Base-by-base conservation (phyloP, 73 alveolate genomes). In the Durusdinium trenchii region DNA sequence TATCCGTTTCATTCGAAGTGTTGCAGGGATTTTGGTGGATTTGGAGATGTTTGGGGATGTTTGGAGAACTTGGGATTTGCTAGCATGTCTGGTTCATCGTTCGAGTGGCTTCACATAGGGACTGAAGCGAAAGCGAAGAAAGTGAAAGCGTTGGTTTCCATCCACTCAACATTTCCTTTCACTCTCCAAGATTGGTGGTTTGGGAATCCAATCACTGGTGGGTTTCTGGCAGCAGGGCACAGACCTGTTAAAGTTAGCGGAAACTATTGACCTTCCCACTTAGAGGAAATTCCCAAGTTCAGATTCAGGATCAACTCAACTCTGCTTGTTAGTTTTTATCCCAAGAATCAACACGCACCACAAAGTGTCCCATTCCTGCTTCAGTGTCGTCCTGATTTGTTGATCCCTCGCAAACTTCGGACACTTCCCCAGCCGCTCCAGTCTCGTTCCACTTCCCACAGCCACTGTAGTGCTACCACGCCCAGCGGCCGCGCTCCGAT, bases 401-500 rank as follows among this genome's bases (percentile, higher is more conserved):
- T 23, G 38, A 26, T 23, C 76, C 76, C 76, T 6, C 40, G 6
- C 18, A 26, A 35, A 30, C 28, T 30, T 38, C 7, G 1, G 28
- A 2, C 45, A 18, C 46, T 64, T 64, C 6, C 6, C 79, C 79
- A 64, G 32, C 76, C 18, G 6, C 16, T 10, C n/a, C n/a, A n/a
- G n/a, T n/a, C n/a, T n/a, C n/a, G n/a, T n/a, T n/a, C n/a, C n/a
- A 20, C 3, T 7, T 30, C 3, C 46, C 79, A 3, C 79, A 64
- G 43, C 20, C 79, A 38, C 9, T 64, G 10, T 38, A 62, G 18
- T 5, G 9, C 79, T 64, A 38, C 28, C 30, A 26, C 64, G 46
- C 91, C 91, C 2, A 81, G 91, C 30, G 45, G 61, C 98, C 76
- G 73, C 98, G 28, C 79, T 35, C 9, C 91, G 98, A 47, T 92